Evolutionary conservation across 139 green algal species (phyloP).

Genomic region (Chlorella ohadii): DNA sequence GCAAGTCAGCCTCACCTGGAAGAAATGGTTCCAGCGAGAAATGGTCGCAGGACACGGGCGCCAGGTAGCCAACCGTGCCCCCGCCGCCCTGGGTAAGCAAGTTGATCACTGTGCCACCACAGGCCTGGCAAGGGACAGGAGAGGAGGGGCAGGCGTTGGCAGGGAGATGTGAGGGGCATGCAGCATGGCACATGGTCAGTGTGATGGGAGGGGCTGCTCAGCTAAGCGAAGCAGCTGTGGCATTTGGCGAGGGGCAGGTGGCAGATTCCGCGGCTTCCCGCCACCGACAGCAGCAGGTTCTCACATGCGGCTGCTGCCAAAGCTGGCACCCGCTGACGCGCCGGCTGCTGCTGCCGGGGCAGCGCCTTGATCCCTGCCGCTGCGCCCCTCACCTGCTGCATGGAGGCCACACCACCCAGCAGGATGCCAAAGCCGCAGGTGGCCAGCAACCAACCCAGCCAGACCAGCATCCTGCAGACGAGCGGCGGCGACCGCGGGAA

Average conservation of each 20-base stretch:
- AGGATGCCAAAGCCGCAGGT: slow-evolving; percentile 49
- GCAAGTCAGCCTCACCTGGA: too few relatives aligned
- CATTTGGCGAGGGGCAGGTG: neutral
- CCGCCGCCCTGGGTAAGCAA: neutral
- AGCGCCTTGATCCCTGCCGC: neutral
- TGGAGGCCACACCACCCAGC: slow-evolving; percentile 39
- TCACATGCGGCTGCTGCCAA: neutral
- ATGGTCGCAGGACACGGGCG: slow-evolving; percentile 15
- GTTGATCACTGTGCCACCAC: neutral
- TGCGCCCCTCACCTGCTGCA: slow-evolving; percentile 20
- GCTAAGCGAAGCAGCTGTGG: neutral
- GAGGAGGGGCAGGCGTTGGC: neutral
- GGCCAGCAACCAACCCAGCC: slow-evolving; percentile 24
- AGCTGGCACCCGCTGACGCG: neutral
- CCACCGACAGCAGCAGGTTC: neutral
- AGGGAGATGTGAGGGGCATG: neutral
- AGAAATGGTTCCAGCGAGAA: too few relatives aligned
- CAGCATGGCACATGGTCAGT: neutral
- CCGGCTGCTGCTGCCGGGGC: neutral
- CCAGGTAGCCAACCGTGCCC: slow-evolving; percentile 8
- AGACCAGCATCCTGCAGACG: neutral
- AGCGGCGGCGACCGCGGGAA: too few relatives aligned
- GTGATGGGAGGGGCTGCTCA: neutral
- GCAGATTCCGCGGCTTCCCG: neutral
- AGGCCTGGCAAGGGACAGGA: neutral